These are phyloP conservation scores for Scalesia atractyloides DNA, from an alignment of 129 eudicot genomes.

Conservation along the genomic window DNA sequence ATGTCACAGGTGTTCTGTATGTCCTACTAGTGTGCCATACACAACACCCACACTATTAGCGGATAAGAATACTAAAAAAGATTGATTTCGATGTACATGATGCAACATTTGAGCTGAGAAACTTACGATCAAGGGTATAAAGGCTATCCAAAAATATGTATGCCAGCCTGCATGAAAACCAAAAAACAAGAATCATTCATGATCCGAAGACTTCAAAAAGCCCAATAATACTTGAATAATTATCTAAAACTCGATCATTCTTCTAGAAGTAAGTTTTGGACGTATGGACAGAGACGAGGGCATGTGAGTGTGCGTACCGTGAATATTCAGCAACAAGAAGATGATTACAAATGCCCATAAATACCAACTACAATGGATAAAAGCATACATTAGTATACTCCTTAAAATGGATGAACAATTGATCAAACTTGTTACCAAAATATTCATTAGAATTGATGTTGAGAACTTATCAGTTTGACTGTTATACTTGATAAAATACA, in stretches of 20 bases:
- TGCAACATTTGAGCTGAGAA: neutral
- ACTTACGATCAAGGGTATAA: slow-evolving; percentile 87
- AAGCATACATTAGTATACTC: slow-evolving; percentile 15
- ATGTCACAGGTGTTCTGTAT: neutral
- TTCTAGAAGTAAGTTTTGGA: neutral
- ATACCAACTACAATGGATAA: slow-evolving; percentile 82
- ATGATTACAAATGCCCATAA: slow-evolving; percentile 77
- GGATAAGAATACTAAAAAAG: neutral
- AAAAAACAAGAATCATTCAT: neutral
- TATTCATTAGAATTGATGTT: neutral
- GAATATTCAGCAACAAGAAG: slow-evolving; percentile 78
- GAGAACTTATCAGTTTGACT: neutral
- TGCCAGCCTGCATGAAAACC: slow-evolving; percentile 77
- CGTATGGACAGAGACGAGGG: neutral
- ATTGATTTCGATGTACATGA: neutral
- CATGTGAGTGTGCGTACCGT: slow-evolving; percentile 50
- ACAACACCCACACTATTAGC: no score
- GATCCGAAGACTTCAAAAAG: neutral
- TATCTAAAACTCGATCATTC: neutral
- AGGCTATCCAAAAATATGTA: slow-evolving; percentile 92
- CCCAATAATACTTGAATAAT: neutral
- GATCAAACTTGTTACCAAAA: neutral
- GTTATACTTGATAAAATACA: neutral
- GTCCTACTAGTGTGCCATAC: no score
- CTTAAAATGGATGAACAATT: neutral